Evolutionary conservation across 345 rosid genomes (phyloP).

Genomic region (Eucalyptus polybractea): DNA sequence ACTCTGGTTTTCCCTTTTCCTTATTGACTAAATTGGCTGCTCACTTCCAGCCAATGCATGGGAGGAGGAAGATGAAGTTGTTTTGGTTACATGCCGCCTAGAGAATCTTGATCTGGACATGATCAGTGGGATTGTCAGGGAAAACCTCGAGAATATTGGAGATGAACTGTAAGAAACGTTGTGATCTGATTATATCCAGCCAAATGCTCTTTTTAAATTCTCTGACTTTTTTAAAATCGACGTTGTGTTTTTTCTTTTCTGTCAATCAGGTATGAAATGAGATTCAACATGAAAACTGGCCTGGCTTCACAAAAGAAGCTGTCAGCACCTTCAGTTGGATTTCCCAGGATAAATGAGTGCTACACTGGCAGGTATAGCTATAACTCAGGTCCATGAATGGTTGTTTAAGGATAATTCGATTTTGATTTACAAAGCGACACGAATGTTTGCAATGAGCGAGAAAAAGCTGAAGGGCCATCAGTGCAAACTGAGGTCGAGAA

Average conservation of each 20-base stretch:
- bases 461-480: background rate
- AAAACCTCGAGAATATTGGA: conserved; percentile 44
- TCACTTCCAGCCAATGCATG: conserved; percentile 74
- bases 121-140: conserved; percentile 66
- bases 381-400: background rate
- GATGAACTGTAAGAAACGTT: conserved; percentile 57
- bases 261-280: conserved; percentile 73
- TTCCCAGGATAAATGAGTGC: conserved; percentile 73
- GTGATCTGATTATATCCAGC: background rate
- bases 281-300: conserved; percentile 84
- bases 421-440: background rate
- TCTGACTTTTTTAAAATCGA: background rate
- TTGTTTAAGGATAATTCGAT: background rate
- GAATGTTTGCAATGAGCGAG: background rate
- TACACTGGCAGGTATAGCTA: conserved; percentile 65
- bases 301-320: conserved; percentile 70
- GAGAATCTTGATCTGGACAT: conserved; percentile 68
- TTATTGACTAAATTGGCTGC: background rate
- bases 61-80: conserved; percentile 97
- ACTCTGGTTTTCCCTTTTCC: background rate
- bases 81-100: conserved; percentile 70
- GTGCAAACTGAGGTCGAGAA: background rate
- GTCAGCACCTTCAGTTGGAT: conserved; percentile 73
- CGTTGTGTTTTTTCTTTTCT: background rate
- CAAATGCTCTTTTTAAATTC: background rate